A percentile compares a stretch with the other conserved stretches of the same genome.
phyloP scores from a whole-genome alignment of 2,329 filamentous ascomycete species.

The Ophiostoma ips region DNA sequence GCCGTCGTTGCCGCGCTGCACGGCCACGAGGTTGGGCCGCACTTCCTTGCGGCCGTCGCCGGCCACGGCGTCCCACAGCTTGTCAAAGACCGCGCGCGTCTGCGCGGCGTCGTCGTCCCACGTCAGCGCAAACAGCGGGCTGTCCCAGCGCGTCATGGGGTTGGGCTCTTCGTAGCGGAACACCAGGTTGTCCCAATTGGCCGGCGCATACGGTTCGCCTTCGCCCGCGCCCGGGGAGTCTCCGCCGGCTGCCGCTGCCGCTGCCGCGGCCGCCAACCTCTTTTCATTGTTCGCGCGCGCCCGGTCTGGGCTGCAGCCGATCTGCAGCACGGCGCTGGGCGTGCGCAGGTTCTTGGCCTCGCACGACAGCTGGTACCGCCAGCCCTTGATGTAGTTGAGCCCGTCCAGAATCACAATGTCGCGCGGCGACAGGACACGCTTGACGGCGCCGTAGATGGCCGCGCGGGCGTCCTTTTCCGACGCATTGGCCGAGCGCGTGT shows the following conservation, averaged over 20 bases:
- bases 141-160: slow-evolving; percentile 73
- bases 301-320: slow-evolving; percentile 41
- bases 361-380: slow-evolving; percentile 74
- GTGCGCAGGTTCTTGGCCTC: slow-evolving; percentile 70
- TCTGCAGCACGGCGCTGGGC: slow-evolving; percentile 58
- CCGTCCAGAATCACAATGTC: slow-evolving; percentile 71
- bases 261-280: slow-evolving; percentile 26
- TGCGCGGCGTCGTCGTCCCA: slow-evolving; percentile 60
- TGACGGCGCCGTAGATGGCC: slow-evolving; percentile 61
- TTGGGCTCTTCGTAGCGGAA: slow-evolving; percentile 81
- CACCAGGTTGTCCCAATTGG: slow-evolving; percentile 64
- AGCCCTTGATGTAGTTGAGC: slow-evolving; percentile 81
- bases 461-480: slow-evolving; percentile 74
- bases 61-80: slow-evolving; percentile 62
- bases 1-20: slow-evolving; percentile 48
- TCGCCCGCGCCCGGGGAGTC: too few species aligned
- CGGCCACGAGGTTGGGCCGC: slow-evolving; percentile 61
- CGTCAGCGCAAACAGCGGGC: slow-evolving; percentile 64
- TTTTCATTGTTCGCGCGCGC: slow-evolving; percentile 46
- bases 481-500: slow-evolving; percentile 55
- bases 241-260: too few species aligned
- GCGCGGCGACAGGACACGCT: slow-evolving; percentile 55
- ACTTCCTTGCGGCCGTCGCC: slow-evolving; percentile 47
- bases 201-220: slow-evolving; percentile 34
- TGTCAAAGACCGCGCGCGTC: slow-evolving; percentile 39